Percentiles rank a stretch among this genome's conserved stretches.
Evolutionary conservation across 2,329 filamentous ascomycete genomes (phyloP).

Genomic region (Colletotrichum tofieldiae): DNA sequence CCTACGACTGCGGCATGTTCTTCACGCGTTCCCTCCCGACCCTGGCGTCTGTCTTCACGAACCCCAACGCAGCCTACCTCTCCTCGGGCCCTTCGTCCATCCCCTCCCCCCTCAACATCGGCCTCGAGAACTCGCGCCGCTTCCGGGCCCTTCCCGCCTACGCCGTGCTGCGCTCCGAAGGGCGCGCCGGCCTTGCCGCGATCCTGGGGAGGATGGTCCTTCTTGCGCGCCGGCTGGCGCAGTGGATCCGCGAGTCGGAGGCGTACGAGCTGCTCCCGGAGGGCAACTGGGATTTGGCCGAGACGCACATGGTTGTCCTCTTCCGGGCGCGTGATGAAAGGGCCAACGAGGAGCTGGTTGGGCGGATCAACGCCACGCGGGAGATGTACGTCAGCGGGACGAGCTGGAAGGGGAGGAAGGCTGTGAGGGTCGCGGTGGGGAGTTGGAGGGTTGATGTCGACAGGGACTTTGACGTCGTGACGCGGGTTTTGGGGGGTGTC

Average conservation of each 20-base stretch:
- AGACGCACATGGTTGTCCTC: constrained; percentile 77
- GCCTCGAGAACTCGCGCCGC: constrained; percentile 91
- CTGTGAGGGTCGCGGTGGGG: constrained; percentile 87
- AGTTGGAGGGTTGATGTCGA: constrained; percentile 85
- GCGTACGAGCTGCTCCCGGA: constrained; percentile 78
- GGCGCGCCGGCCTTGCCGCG: constrained; percentile 75
- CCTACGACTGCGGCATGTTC: constrained; percentile 95
- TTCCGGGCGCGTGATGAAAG: constrained; percentile 77
- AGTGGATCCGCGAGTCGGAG: constrained; percentile 72
- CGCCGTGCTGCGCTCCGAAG: constrained; percentile 82
- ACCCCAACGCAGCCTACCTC: constrained; percentile 90
- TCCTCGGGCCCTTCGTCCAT: constrained; percentile 63
- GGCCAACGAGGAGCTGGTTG: constrained; percentile 78
- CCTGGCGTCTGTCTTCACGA: constrained; percentile 79
- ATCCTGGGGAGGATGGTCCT: constrained; percentile 82
- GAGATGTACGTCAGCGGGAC: constrained; percentile 90
- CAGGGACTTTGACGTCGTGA: constrained; percentile 77
- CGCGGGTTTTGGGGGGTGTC: constrained; percentile 71
- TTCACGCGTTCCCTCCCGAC: constrained; percentile 76
- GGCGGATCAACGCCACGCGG: constrained; percentile 80
- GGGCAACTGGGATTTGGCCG: constrained; percentile 58
- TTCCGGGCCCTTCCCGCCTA: constrained; percentile 95
- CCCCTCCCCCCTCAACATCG: constrained; percentile 88
- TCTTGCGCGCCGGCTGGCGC: constrained; percentile 78
- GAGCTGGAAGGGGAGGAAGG: constrained; percentile 80